Evolutionary conservation across 768 basidiomycete genomes (phyloP).

Genomic region (Kondoa subrosea): DNA sequence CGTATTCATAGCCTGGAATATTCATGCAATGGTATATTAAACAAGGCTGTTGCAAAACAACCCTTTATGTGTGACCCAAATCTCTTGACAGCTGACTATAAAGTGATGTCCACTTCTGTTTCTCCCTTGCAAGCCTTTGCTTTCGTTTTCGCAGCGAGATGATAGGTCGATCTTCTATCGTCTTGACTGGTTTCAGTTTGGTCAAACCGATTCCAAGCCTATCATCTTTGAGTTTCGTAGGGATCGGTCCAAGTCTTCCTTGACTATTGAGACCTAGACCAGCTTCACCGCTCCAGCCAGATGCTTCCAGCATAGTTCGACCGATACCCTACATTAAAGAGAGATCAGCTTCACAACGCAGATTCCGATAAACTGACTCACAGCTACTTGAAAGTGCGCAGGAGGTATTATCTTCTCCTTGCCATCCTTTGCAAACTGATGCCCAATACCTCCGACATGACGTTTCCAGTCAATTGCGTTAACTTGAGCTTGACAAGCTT

Average conservation of each 20-base stretch:
- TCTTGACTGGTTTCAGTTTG: neutral
- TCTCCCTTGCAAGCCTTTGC: neutral
- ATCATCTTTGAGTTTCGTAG: neutral
- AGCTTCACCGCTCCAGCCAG: neutral
- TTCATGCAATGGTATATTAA: neutral
- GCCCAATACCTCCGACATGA: neutral
- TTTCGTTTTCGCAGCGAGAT: neutral
- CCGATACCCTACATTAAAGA: neutral
- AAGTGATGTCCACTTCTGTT: neutral
- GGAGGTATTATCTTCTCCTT: neutral
- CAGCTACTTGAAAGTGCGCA: neutral
- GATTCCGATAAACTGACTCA: neutral
- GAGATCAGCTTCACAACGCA: neutral
- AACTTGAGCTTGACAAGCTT: neutral
- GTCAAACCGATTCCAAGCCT: neutral
- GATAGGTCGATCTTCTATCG: neutral
- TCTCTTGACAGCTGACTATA: neutral
- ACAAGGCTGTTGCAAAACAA: neutral
- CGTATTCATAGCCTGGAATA: conserved; percentile 12
- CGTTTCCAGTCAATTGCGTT: neutral
- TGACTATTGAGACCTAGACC: neutral
- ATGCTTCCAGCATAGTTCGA: neutral
- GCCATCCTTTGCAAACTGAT: neutral
- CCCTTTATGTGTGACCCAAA: neutral
- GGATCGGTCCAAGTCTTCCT: neutral